A percentile compares a stretch with the other conserved stretches of the same genome.
Conservation (phyloP, 129 eudicot species). For the Ambrosia artemisiifolia region DNA sequence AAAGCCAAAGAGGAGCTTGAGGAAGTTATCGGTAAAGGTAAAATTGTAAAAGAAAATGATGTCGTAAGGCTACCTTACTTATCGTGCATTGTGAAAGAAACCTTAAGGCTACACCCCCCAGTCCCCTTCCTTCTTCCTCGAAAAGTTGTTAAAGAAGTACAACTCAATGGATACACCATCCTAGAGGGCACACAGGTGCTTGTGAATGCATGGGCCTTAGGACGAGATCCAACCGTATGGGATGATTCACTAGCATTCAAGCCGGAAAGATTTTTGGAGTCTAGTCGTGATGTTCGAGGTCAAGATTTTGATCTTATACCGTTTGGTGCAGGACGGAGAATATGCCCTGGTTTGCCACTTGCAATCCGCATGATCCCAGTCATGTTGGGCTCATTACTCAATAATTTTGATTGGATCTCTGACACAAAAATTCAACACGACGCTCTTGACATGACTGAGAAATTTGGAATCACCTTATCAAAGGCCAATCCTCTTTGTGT, state of each 20-base stretch:
- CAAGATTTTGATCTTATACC: conserved; percentile 31
- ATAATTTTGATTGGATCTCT: conserved; percentile 27
- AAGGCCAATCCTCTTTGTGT: conserved; percentile 26
- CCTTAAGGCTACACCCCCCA: conserved; percentile 37
- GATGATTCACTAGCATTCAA: conserved; percentile 14
- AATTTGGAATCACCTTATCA: conserved; percentile 23
- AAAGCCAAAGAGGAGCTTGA: conserved; percentile 56
- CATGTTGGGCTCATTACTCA: conserved; percentile 35
- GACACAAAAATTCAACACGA: not conserved
- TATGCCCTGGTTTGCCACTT: conserved; percentile 38
- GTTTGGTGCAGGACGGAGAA: conserved; percentile 37
- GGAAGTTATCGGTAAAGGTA: conserved; percentile 47
- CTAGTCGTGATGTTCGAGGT: conserved; percentile 16
- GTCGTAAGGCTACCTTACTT: conserved; percentile 28
- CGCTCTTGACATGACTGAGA: conserved; percentile 15
- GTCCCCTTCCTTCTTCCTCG: conserved; percentile 35
- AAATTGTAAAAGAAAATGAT: conserved; percentile 27
- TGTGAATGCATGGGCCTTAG: conserved; percentile 37
- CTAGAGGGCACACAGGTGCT: conserved; percentile 29
- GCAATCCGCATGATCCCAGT: conserved; percentile 24
- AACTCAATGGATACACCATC: conserved; percentile 21
- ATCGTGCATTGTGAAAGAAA: conserved; percentile 38
- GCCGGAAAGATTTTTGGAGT: conserved; percentile 29
- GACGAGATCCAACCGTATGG: conserved; percentile 24
- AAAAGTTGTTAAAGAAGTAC: conserved; percentile 5